Conservation (phyloP, 73 alveolate genomes). For the Tetrahymena borealis region DNA sequence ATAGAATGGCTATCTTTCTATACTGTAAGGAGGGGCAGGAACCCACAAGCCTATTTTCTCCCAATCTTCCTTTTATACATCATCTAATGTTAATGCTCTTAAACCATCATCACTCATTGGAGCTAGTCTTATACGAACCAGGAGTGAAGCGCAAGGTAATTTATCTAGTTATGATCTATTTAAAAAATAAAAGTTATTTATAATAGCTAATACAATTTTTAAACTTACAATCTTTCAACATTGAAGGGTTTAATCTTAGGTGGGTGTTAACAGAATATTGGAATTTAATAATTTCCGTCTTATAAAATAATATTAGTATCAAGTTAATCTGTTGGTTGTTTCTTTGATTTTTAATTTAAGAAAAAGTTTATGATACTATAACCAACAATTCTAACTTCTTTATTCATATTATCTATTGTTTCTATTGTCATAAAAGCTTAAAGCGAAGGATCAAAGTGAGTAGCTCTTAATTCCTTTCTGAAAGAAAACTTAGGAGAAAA, state of each 20-base stretch:
- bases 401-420: constrained; percentile 67
- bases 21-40: constrained; percentile 70
- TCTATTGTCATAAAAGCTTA: constrained; percentile 53
- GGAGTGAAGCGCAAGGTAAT: constrained; percentile 64
- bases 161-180: constrained; percentile 44
- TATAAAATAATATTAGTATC: constrained; percentile 58
- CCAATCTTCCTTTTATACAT: constrained; percentile 60
- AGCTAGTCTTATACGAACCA: constrained; percentile 65
- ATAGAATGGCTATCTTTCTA: constrained; percentile 31
- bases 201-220: neutral
- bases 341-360: constrained; percentile 46
- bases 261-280: constrained; percentile 72
- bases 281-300: constrained; percentile 68
- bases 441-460: constrained; percentile 71
- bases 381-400: constrained; percentile 65
- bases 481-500: constrained; percentile 65
- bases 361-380: constrained; percentile 69
- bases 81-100: constrained; percentile 52
- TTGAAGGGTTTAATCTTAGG: constrained; percentile 56
- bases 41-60: constrained; percentile 52
- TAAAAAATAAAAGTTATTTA: neutral
- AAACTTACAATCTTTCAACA: constrained; percentile 34
- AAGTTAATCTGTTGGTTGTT: constrained; percentile 51
- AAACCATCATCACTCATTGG: constrained; percentile 66
- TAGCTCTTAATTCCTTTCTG: constrained; percentile 68